phyloP scores from a whole-genome alignment of 345 rosid genomes.

The Anastatica hierochuntica region DNA sequence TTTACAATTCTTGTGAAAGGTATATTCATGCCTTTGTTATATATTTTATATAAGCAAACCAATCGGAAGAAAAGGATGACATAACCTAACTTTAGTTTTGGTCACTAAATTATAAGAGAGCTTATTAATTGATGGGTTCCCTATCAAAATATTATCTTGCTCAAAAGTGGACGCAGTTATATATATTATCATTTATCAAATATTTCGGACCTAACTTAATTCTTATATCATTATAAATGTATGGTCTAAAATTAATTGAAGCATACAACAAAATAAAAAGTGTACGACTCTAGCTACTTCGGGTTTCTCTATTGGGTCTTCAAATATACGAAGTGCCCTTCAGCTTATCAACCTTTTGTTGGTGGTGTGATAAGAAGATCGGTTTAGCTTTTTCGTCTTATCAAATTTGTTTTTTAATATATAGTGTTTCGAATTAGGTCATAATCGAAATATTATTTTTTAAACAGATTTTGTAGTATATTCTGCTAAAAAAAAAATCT shows the following conservation, averaged over 20 bases:
- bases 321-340: conserved; percentile 23
- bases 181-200: conserved; percentile 17
- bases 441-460: conserved; percentile 9
- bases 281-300: neutral
- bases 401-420: conserved; percentile 10
- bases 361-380: conserved; percentile 20
- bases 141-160: conserved; percentile 21
- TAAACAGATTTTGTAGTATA: neutral
- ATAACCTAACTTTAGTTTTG: conserved; percentile 29
- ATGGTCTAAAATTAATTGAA: conserved; percentile 8
- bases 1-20: neutral
- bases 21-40: too few relatives aligned
- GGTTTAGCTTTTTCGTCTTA: conserved; percentile 14
- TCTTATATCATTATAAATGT: conserved; percentile 2
- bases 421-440: conserved; percentile 23
- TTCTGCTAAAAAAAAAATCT: neutral
- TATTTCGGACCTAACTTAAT: neutral
- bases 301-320: conserved; percentile 18
- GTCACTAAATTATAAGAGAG: conserved; percentile 26
- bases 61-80: conserved; percentile 13
- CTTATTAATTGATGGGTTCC: conserved; percentile 12
- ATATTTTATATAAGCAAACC: conserved; percentile 5
- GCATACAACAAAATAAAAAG: neutral
- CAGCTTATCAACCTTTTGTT: conserved; percentile 20
- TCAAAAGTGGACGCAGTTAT: conserved; percentile 22